Evolutionary conservation across 345 rosid species (phyloP).

Genomic region (Salix caprea): DNA sequence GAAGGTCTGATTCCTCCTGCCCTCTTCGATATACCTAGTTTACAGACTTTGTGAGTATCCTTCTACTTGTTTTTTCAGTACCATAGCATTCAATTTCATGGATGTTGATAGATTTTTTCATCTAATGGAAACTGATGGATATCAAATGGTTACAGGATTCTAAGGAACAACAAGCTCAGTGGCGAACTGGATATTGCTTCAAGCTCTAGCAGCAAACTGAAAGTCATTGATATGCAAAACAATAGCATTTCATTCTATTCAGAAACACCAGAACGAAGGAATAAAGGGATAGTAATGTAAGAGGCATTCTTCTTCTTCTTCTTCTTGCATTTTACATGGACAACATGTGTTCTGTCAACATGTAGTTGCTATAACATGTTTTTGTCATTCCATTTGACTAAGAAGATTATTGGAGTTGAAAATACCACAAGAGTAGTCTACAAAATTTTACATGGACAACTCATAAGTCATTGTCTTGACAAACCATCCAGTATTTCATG

Average conservation of each 20-base stretch:
- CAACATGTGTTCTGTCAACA: no score
- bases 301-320: constrained; percentile 11
- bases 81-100: not conserved
- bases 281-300: constrained; percentile 41
- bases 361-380: no score
- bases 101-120: not conserved
- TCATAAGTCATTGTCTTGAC: no score
- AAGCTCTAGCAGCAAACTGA: constrained; percentile 38
- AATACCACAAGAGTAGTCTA: no score
- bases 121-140: constrained; percentile 2
- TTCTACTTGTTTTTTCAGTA: no score
- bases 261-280: constrained; percentile 2
- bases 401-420: no score
- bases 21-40: constrained; percentile 47
- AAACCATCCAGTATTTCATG: no score
- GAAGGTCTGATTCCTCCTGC: constrained; percentile 48
- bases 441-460: no score
- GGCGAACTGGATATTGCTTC: constrained; percentile 51
- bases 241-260: constrained; percentile 38
- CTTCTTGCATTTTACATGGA: no score
- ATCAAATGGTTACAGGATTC: constrained; percentile 31
- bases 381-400: no score
- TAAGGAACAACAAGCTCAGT: constrained; percentile 47
- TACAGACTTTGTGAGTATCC: constrained; percentile 65
- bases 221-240: constrained; percentile 48